phyloP scores from a whole-genome alignment of 225 moss, liverwort and hornwort species.

The Thuidium tamariscinum region DNA sequence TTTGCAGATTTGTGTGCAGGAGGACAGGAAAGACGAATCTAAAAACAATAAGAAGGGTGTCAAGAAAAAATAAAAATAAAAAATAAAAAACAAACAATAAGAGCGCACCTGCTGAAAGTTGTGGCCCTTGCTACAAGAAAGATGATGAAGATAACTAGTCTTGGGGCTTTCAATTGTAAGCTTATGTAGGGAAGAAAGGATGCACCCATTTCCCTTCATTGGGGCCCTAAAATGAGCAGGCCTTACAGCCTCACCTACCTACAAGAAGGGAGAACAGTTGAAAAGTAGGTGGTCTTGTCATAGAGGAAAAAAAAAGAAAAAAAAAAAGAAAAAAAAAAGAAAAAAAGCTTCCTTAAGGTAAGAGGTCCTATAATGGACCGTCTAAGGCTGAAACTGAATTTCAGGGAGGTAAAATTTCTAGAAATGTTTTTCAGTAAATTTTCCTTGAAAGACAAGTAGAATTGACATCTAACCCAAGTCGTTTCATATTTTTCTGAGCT shows the following conservation, averaged over 20 bases:
- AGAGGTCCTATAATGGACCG: too few species aligned
- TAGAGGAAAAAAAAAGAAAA: accelerated
- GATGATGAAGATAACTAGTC: not conserved
- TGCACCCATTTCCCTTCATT: not conserved
- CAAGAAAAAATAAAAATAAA: not conserved
- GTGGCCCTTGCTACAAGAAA: not conserved
- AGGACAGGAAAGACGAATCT: not conserved
- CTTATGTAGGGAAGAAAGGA: not conserved
- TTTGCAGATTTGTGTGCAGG: not conserved
- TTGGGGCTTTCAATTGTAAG: not conserved
- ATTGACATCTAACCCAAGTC: too few species aligned
- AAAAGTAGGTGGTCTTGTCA: not conserved
- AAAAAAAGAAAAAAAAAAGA: too few species aligned
- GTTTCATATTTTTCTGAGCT: too few species aligned
- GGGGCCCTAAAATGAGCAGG: not conserved
- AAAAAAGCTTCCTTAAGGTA: not conserved
- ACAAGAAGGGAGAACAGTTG: not conserved
- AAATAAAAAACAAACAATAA: not conserved
- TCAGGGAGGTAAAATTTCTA: too few species aligned
- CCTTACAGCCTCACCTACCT: not conserved
- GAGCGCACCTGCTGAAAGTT: not conserved
- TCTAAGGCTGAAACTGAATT: too few species aligned
- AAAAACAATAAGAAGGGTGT: too few species aligned
- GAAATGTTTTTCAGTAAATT: too few species aligned
- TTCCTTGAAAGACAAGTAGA: too few species aligned